These are phyloP conservation scores for Hericium rajendrae DNA, from an alignment of 768 basidiomycete species.

Conservation along the genomic window DNA sequence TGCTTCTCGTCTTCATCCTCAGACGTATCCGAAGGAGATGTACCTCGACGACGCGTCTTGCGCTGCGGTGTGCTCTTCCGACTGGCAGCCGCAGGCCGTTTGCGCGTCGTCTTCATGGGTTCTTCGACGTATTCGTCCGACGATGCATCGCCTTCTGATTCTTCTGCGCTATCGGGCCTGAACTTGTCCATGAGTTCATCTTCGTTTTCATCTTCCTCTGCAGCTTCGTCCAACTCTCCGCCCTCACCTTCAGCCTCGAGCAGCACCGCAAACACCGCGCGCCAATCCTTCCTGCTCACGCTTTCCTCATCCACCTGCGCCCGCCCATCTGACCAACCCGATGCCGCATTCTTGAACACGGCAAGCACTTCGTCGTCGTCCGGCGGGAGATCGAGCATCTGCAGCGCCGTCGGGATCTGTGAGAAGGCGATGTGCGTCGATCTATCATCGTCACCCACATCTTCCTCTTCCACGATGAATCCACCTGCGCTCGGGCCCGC, in stretches of 20 bases:
- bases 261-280: conserved; percentile 69
- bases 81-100: neutral
- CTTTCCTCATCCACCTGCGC: conserved; percentile 18
- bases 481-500: no score
- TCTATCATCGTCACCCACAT: no score
- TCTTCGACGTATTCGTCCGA: conserved; percentile 10
- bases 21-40: neutral
- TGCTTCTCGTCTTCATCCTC: neutral
- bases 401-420: conserved; percentile 51
- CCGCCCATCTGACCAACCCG: conserved; percentile 46
- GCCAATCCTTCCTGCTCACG: conserved; percentile 66
- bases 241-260: conserved; percentile 27
- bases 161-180: conserved; percentile 14
- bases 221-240: conserved; percentile 19
- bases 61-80: neutral
- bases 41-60: neutral
- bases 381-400: conserved; percentile 47
- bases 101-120: conserved; percentile 2
- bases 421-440: conserved; percentile 39
- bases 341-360: conserved; percentile 68
- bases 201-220: conserved; percentile 13
- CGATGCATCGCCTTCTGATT: conserved; percentile 13
- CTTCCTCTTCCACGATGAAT: no score
- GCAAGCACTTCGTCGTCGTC: conserved; percentile 60
- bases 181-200: conserved; percentile 20